Evolutionary conservation across 2,329 filamentous ascomycete species (phyloP).

Genomic region (Akanthomyces muscarius): DNA sequence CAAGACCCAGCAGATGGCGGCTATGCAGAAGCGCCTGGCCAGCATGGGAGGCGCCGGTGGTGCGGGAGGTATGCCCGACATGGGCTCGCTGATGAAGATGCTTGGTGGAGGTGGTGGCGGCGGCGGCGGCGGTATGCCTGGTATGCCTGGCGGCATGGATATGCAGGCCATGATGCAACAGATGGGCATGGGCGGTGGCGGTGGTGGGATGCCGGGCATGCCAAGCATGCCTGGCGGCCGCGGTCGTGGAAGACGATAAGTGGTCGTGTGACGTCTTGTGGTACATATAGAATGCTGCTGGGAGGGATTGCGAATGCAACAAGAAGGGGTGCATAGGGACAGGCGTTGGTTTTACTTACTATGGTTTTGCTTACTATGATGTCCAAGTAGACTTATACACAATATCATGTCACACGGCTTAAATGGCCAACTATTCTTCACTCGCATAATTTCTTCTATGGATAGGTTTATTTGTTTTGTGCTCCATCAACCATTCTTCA

Average conservation of each 20-base stretch:
- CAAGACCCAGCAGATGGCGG: constrained; percentile 88
- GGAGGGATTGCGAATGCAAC: constrained; percentile 7
- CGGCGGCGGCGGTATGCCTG: constrained; percentile 60
- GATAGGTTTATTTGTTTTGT: background rate
- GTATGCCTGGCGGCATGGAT: constrained; percentile 68
- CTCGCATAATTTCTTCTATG: background rate
- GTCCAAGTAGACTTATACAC: constrained; percentile 9
- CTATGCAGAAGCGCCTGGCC: constrained; percentile 93
- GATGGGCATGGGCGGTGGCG: constrained; percentile 59
- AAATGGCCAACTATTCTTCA: background rate
- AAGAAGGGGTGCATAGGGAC: constrained; percentile 11
- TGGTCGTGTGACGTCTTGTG: background rate
- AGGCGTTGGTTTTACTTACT: constrained; percentile 16
- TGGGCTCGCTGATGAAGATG: constrained; percentile 89
- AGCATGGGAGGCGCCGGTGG: constrained; percentile 75
- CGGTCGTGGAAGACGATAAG: constrained; percentile 14
- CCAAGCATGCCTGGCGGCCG: constrained; percentile 6
- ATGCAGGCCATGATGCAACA: constrained; percentile 79
- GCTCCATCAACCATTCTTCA: no score
- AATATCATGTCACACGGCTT: constrained; percentile 7
- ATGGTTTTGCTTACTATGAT: constrained; percentile 8
- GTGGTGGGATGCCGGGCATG: constrained; percentile 24
- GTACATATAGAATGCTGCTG: constrained; percentile 6
- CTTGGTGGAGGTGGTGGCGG: constrained; percentile 60
- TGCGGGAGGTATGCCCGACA: constrained; percentile 70